A percentile compares a stretch with the other conserved stretches of the same genome.
phyloP scores from a whole-genome alignment of 805 yeast species.

The Zygotorulaspora florentina region DNA sequence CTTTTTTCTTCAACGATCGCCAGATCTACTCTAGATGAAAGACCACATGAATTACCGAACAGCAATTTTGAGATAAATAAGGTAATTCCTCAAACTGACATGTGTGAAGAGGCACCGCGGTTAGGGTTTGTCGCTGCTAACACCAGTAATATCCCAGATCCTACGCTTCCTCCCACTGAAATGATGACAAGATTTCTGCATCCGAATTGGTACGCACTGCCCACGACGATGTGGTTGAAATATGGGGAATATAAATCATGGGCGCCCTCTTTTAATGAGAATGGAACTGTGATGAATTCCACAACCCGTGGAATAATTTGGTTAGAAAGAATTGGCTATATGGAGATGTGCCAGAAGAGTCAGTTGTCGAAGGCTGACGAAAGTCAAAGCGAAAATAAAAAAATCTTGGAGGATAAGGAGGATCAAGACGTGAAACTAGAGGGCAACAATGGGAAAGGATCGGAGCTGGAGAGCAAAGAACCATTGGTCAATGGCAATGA shows the following conservation, averaged over 20 bases:
- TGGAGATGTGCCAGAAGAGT: slow-evolving; percentile 26
- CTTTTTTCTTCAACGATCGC: slow-evolving; percentile 70
- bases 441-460: slow-evolving; percentile 4
- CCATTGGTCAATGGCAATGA: slow-evolving; percentile 7
- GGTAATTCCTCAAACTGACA: slow-evolving; percentile 51
- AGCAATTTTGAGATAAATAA: slow-evolving; percentile 59
- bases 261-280: slow-evolving; percentile 65
- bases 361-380: slow-evolving; percentile 3
- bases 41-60: slow-evolving; percentile 64
- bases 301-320: slow-evolving; percentile 49
- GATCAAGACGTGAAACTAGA: slow-evolving; percentile 6
- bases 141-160: slow-evolving; percentile 45
- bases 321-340: slow-evolving; percentile 51
- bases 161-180: slow-evolving; percentile 48
- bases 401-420: slow-evolving; percentile 5
- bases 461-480: slow-evolving; percentile 3
- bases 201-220: slow-evolving; percentile 61
- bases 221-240: slow-evolving; percentile 63
- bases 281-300: slow-evolving; percentile 49
- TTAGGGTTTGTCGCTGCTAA: slow-evolving; percentile 46
- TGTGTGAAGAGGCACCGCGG: slow-evolving; percentile 38
- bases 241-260: slow-evolving; percentile 48
- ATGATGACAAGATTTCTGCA: slow-evolving; percentile 51
- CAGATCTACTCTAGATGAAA: slow-evolving; percentile 70
- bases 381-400: slow-evolving; percentile 13